Base-by-base conservation (phyloP, 208 protist genomes). In the Crithidia expoeki region DNA sequence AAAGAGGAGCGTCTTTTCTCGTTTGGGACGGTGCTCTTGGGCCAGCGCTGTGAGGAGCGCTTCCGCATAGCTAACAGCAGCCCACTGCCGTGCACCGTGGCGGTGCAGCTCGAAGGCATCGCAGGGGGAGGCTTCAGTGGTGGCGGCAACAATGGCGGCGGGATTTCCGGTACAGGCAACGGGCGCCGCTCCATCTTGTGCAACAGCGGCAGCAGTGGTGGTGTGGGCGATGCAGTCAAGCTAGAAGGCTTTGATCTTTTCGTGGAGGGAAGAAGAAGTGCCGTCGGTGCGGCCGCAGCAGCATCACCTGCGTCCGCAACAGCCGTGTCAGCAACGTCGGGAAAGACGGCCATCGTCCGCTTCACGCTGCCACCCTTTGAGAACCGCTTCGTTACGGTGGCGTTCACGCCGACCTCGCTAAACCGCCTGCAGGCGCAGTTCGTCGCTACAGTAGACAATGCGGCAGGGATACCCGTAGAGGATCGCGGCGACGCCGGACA, bases 1-100 rank as follows among this genome's bases (percentile, higher is more conserved):
- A 83, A 83, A 34, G 93, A 98, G 61, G 95, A 98, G 59, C 78
- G 89, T 30, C 47, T 90, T 36, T 99, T 99, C 70, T 93, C 80
- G 30, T 99, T 98, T 78, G 97, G 96, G 11, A 85, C 95, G 0
- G 61, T 79, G 25, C 76, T 98, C n/a, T 86, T 96, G 47, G 92
- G 91, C 16, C 86, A 89, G 50, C 68, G 79, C 14, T 68, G 85
- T 28, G 73, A 90, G 73, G 97, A 98, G 74, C 93, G 96, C 28
- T 94, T 99, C 71, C 97, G 97, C 70, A 87, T 99, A 62, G 85
- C 84, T 16, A 99, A 99, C 90, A 97, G 87, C 62, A 93, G 87
- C 61, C 96, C 97, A 44, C 84, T 99, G 36, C 79, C 93, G 11
- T 97, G 93, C 72, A 83, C 76, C 5, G 95, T 98, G 16, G 77